phyloP scores from a whole-genome alignment of 257 asterid genomes.

The Gentiana macrophylla region DNA sequence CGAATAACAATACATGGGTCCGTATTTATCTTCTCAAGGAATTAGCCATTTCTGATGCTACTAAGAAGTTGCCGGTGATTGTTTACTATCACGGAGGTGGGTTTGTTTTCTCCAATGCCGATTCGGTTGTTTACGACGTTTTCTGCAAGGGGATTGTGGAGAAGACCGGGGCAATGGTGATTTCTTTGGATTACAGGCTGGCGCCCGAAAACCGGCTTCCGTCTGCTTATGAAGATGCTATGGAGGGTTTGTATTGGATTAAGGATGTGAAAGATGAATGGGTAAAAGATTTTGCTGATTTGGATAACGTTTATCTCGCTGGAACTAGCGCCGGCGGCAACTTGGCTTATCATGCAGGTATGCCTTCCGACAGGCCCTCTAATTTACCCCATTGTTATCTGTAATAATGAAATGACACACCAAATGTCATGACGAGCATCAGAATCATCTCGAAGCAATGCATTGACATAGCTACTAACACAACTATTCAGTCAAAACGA shows the following conservation, averaged over 20 bases:
- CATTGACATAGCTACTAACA: too few species aligned
- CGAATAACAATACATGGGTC: conserved; percentile 30
- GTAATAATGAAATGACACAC: too few species aligned
- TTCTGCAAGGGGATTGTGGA: conserved; percentile 27
- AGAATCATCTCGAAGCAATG: too few species aligned
- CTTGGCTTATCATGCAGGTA: conserved; percentile 28
- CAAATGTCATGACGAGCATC: too few species aligned
- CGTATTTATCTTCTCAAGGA: conserved; percentile 32
- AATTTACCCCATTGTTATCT: too few species aligned
- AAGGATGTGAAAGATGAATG: conserved; percentile 20
- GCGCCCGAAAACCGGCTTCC: conserved; percentile 40
- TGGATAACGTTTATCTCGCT: conserved; percentile 17
- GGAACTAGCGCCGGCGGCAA: conserved; percentile 36
- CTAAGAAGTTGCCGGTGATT: conserved; percentile 32
- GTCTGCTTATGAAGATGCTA: conserved; percentile 32
- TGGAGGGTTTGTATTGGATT: conserved; percentile 29
- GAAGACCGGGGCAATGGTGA: conserved; percentile 19
- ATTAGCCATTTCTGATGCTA: neutral
- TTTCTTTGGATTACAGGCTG: conserved; percentile 41
- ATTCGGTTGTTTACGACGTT: conserved; percentile 12
- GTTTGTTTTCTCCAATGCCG: conserved; percentile 29
- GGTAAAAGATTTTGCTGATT: conserved; percentile 23
- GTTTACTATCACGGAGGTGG: conserved; percentile 51
- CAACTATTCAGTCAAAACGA: too few species aligned
- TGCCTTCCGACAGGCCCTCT: conserved; percentile 1